phyloP scores from a whole-genome alignment of 2,329 filamentous ascomycete species.

The Dryadomyces quercivorus region DNA sequence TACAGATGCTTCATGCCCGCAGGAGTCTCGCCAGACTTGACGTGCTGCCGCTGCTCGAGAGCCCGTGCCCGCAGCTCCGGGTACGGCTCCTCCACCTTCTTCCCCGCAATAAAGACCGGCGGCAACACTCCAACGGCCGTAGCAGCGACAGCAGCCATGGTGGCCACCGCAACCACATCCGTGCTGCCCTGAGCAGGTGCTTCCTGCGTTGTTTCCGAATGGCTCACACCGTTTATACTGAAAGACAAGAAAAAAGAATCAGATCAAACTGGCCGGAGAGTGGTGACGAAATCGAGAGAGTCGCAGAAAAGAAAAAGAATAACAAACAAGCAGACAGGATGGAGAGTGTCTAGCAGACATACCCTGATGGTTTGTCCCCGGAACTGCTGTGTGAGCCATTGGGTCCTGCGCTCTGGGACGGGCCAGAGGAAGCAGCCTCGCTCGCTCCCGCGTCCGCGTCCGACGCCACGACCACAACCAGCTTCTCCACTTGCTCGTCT shows the following conservation, averaged over 20 bases:
- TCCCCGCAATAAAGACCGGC: too few relatives aligned
- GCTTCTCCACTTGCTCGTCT: constrained; percentile 19
- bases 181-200: neutral
- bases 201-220: neutral
- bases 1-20: constrained; percentile 56
- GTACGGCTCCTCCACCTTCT: constrained; percentile 13
- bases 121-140: neutral
- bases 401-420: constrained; percentile 7
- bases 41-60: constrained; percentile 23
- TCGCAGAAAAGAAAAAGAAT: neutral
- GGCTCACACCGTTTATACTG: neutral
- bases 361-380: neutral
- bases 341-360: neutral
- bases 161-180: too few relatives aligned
- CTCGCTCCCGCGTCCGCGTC: constrained; percentile 7
- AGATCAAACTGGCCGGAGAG: neutral
- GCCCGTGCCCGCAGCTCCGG: constrained; percentile 26
- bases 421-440: neutral
- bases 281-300: neutral
- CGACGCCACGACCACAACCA: constrained; percentile 16
- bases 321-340: neutral
- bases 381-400: neutral
- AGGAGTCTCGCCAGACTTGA: constrained; percentile 26
- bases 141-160: too few relatives aligned
- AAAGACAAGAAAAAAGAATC: neutral